A percentile compares a stretch with the other conserved stretches of the same genome.
These are phyloP conservation scores for Rhododendron ferrugineum DNA, from an alignment of 148 eudicot genomes.

Conservation along the genomic window DNA sequence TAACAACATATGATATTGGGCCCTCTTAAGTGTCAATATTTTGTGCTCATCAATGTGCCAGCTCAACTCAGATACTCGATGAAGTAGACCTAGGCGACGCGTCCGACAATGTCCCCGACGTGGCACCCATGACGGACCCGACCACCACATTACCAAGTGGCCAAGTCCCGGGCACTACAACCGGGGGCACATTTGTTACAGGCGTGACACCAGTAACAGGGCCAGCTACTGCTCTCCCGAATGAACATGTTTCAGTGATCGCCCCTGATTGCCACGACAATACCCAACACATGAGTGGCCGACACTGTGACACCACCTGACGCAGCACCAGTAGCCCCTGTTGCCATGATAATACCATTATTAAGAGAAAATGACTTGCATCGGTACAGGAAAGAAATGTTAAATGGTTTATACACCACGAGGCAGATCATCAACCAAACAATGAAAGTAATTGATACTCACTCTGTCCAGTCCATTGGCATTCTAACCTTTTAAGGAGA, in stretches of 20 bases:
- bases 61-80: constrained; percentile 55
- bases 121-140: constrained; percentile 23
- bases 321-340: too few species aligned
- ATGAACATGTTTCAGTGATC: too few species aligned
- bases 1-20: too few species aligned
- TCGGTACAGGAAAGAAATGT: neutral
- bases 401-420: neutral
- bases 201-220: too few species aligned
- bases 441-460: neutral
- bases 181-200: too few species aligned
- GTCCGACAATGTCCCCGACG: constrained; percentile 25
- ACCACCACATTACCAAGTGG: neutral
- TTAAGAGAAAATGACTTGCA: neutral
- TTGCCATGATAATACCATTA: too few species aligned
- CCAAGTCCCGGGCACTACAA: too few species aligned
- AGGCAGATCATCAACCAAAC: neutral
- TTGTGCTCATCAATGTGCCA: constrained; percentile 6
- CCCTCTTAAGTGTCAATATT: too few species aligned
- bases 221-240: too few species aligned
- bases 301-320: too few species aligned
- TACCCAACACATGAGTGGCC: too few species aligned
- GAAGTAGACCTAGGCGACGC: constrained; percentile 27
- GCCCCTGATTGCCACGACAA: too few species aligned
- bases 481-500: neutral
- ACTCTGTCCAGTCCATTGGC: neutral